Base-by-base conservation (phyloP, 2,329 filamentous ascomycete genomes). In the Colletotrichum neosansevieriae region DNA sequence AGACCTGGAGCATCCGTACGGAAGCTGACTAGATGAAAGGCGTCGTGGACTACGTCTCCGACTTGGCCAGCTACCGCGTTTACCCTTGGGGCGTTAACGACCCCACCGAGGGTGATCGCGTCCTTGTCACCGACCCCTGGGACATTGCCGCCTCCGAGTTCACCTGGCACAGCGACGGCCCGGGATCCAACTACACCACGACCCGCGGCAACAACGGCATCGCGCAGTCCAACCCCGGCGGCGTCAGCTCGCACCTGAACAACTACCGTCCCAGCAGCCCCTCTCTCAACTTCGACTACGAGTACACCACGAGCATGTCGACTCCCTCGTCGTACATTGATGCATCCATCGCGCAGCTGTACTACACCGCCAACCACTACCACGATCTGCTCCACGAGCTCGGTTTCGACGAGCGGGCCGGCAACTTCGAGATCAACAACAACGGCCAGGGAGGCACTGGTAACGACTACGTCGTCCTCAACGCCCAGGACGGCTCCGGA, bases 351-450 rank as follows among this genome's bases (percentile, higher is more conserved):
- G 81, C 84, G 3, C 85, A 88, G 75, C 80, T 87, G 10, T 88
- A 85, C 78, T 88, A 88, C 78, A 87, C 84, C 0, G 79, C 81
- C 44, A 87, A 88, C 77, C 77, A 76, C 11, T 87, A 84, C 77
- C 86, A 87, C 72, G 86, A 88, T 69, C 75, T 88, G 0, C 79
- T 88, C 36, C 83, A 87, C 74, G 75, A 76, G 11, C 82, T 88
- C 3, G 85, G 85, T 17, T 88, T 88, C 76, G 84, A 79, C 58
- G 85, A 87, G 73, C 76, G 71, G 1, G 84, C 85, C 3, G 85
- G 85, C 2, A 88, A 88, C 76, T 88, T 88, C 74, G 80, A 87
- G 74, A 74, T 76, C 64, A 83, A 84, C 78, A 86, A 86, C 79
- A 80, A 83, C 71, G 82, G 80, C 50, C 72, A 77, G 40, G 84